Evolutionary conservation across 2,329 filamentous ascomycete species (phyloP).

Genomic region (Neonectria coccinea): DNA sequence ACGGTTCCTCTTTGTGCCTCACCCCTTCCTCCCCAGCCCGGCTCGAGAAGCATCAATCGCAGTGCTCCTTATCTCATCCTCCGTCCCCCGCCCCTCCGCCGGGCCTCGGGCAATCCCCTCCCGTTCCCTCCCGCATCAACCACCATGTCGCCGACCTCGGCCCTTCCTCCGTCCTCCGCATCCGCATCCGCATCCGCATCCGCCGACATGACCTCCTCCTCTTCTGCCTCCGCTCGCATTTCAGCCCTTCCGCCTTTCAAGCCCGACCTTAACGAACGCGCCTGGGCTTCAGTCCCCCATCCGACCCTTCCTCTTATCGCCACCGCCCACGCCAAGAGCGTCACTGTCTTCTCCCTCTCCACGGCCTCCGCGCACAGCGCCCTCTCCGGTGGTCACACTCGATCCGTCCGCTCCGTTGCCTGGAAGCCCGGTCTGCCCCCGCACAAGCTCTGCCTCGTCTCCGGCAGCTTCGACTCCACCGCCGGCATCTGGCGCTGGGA

Average conservation of each 20-base stretch:
- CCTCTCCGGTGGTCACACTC: constrained; percentile 88
- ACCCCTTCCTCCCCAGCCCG: neutral
- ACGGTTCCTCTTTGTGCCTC: neutral
- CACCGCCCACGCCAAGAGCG: constrained; percentile 87
- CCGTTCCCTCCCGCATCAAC: neutral
- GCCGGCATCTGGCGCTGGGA: constrained; percentile 85
- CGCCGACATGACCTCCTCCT: constrained; percentile 1
- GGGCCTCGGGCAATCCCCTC: constrained; percentile 1
- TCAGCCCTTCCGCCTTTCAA: constrained; percentile 62
- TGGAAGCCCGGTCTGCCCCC: constrained; percentile 82
- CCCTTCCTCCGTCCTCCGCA: constrained; percentile 28
- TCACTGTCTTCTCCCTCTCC: constrained; percentile 88
- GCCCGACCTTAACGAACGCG: constrained; percentile 74
- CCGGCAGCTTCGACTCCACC: constrained; percentile 92
- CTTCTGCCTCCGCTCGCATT: constrained; percentile 47
- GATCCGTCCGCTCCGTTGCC: constrained; percentile 84
- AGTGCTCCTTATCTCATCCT: neutral
- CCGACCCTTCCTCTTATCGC: constrained; percentile 89
- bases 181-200: constrained; percentile 21
- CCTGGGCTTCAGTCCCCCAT: constrained; percentile 89
- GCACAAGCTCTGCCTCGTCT: constrained; percentile 82
- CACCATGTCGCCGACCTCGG: constrained; percentile 44
- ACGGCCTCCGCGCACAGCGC: constrained; percentile 83
- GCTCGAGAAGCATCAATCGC: neutral
- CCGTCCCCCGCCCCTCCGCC: constrained; percentile 2